phyloP scores from a whole-genome alignment of 1,284 basidiomycete genomes.

The Boletellus deceptivus region DNA sequence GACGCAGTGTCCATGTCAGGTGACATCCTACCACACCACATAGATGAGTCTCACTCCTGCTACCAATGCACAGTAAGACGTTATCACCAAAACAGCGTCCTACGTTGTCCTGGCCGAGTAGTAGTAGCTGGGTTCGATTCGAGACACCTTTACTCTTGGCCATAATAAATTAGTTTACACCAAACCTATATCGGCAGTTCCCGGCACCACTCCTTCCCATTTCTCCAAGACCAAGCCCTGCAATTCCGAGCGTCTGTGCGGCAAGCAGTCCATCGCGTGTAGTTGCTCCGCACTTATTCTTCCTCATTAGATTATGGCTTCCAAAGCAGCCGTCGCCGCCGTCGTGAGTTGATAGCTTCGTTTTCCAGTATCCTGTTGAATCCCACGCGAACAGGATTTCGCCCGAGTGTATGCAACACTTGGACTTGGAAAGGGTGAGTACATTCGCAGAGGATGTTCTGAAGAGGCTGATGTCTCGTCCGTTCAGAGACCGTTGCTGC shows the following conservation, averaged over 20 bases:
- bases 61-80: too few relatives aligned
- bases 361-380: slow-evolving; percentile 5
- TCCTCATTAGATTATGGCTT: slow-evolving; percentile 55
- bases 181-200: slow-evolving; percentile 22
- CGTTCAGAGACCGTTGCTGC: slow-evolving; percentile 80
- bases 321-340: slow-evolving; percentile 76
- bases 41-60: too few relatives aligned
- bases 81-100: too few relatives aligned
- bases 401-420: slow-evolving; percentile 87
- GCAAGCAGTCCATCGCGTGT: slow-evolving; percentile 1
- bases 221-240: slow-evolving; percentile 15
- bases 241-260: slow-evolving; percentile 16
- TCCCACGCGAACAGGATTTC: slow-evolving; percentile 68
- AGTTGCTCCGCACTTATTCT: background rate
- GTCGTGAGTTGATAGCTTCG: slow-evolving; percentile 52
- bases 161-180: too few relatives aligned
- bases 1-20: too few relatives aligned
- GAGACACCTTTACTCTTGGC: too few relatives aligned
- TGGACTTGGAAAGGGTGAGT: slow-evolving; percentile 87
- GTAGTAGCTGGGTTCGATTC: too few relatives aligned
- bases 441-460: background rate
- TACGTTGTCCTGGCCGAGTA: too few relatives aligned
- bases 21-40: too few relatives aligned
- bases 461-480: slow-evolving; percentile 3
- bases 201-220: slow-evolving; percentile 18